Evolutionary conservation across 345 rosid genomes (phyloP).

Genomic region (Aquilaria sinensis): DNA sequence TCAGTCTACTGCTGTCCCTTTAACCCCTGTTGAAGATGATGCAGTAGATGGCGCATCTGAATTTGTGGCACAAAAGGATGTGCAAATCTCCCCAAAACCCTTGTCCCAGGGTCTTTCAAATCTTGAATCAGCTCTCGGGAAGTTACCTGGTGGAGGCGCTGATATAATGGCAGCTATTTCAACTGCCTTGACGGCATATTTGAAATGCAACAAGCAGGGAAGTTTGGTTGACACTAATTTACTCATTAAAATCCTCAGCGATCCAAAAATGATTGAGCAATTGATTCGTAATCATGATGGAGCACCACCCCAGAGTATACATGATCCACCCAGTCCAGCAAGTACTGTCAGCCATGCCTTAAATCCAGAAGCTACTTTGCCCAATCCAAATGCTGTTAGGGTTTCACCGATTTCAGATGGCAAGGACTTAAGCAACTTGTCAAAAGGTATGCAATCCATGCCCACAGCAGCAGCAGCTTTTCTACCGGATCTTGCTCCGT

Average conservation of each 20-base stretch:
- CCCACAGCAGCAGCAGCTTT: conserved; percentile 9
- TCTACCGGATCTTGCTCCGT: conserved; percentile 10
- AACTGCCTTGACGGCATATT: conserved; percentile 27
- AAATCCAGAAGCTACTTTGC: conserved; percentile 8
- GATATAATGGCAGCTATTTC: conserved; percentile 32
- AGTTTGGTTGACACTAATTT: conserved; percentile 45
- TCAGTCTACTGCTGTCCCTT: conserved; percentile 44
- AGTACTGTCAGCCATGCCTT: conserved; percentile 6
- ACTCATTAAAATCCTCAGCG: conserved; percentile 45
- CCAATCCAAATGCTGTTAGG: conserved; percentile 2
- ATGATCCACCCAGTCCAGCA: not conserved
- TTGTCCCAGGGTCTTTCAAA: conserved; percentile 9
- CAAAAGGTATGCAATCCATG: conserved; percentile 1
- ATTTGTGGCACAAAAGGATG: conserved; percentile 2
- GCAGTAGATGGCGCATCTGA: conserved; percentile 23
- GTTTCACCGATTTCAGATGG: conserved; percentile 1
- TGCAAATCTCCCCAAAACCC: not conserved
- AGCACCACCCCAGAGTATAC: conserved; percentile 14
- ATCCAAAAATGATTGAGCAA: conserved; percentile 43
- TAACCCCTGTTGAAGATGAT: conserved; percentile 51
- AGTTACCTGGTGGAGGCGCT: conserved; percentile 18
- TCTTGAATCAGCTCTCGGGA: conserved; percentile 6
- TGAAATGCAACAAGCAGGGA: conserved; percentile 31
- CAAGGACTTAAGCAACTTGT: conserved; percentile 8
- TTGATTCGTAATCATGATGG: conserved; percentile 20